These are phyloP conservation scores for Tulasnella sp. DNA, from an alignment of 768 basidiomycete species.

Conservation along the genomic window DNA sequence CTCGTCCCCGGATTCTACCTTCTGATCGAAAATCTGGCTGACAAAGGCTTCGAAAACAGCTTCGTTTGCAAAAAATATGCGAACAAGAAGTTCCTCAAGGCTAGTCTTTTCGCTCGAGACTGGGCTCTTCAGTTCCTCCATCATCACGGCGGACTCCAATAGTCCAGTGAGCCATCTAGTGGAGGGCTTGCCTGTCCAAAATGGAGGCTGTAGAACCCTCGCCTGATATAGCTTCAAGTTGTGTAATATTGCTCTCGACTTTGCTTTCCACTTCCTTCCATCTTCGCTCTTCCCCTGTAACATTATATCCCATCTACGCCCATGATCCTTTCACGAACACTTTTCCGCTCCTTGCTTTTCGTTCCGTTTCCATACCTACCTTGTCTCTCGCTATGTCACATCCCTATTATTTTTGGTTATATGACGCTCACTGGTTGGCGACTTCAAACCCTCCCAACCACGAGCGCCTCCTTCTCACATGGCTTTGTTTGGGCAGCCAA, in stretches of 20 bases:
- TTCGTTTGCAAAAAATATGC: slow-evolving; percentile 96
- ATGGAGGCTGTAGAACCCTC: background rate
- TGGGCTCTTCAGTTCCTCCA: slow-evolving; percentile 26
- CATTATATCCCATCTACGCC: background rate
- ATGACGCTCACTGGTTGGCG: slow-evolving; percentile 7
- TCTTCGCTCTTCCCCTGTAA: slow-evolving; percentile 5
- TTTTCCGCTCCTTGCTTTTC: slow-evolving; percentile 8
- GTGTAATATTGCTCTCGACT: slow-evolving; percentile 6
- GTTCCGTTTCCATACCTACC: slow-evolving; percentile 6
- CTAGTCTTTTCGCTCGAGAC: slow-evolving; percentile 31
- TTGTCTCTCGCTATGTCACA: slow-evolving; percentile 5
- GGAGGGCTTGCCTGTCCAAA: background rate
- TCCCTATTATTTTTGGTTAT: slow-evolving; percentile 7
- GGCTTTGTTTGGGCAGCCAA: background rate
- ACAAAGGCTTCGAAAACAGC: slow-evolving; percentile 71
- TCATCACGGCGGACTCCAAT: background rate
- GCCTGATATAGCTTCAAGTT: background rate
- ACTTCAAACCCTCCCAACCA: background rate
- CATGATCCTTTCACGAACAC: background rate
- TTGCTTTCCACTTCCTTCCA: background rate
- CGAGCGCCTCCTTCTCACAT: background rate
- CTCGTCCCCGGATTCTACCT: slow-evolving; percentile 73
- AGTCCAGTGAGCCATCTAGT: background rate
- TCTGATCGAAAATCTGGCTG: slow-evolving; percentile 77
- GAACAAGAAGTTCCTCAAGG: slow-evolving; percentile 96